Conservation (phyloP, 2,329 filamentous ascomycete genomes). For the Grosmannia huntii region DNA sequence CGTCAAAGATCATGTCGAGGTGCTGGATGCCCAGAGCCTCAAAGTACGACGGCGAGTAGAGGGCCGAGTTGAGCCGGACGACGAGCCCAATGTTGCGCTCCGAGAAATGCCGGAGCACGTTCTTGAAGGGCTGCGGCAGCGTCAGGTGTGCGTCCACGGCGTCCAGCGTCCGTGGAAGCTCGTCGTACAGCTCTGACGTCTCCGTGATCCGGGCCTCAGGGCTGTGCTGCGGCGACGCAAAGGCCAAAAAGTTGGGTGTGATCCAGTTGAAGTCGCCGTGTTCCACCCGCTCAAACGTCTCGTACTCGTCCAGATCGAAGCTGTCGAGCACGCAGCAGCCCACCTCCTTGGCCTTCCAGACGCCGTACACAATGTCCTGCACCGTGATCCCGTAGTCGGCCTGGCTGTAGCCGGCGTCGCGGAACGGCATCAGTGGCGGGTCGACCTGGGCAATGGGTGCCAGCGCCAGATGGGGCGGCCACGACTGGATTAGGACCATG, state of each 20-base stretch:
- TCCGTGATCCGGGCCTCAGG: constrained; percentile 61
- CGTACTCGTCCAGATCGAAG: constrained; percentile 95
- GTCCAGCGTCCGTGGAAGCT: constrained; percentile 62
- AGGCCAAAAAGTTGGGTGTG: constrained; percentile 86
- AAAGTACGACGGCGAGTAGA: constrained; percentile 97
- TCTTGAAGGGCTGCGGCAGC: constrained; percentile 83
- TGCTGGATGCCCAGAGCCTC: constrained; percentile 90
- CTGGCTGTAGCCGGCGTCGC: constrained; percentile 95
- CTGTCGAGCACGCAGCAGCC: constrained; percentile 81
- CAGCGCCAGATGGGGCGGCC: constrained; percentile 90
- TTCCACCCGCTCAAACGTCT: constrained; percentile 88
- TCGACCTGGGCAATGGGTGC: constrained; percentile 95
- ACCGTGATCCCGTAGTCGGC: constrained; percentile 93
- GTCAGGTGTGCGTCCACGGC: constrained; percentile 58
- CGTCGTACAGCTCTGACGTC: constrained; percentile 59
- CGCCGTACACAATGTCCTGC: constrained; percentile 94
- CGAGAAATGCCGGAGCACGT: constrained; percentile 80
- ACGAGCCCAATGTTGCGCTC: constrained; percentile 84
- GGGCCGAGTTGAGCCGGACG: constrained; percentile 84
- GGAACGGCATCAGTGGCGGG: constrained; percentile 95
- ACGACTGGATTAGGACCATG: constrained; percentile 96
- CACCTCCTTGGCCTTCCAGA: constrained; percentile 98
- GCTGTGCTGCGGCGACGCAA: constrained; percentile 82
- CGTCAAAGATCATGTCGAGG: constrained; percentile 98
- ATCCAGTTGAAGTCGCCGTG: constrained; percentile 99